Conservation (phyloP, 1,284 basidiomycete species). For the Leccinum fallax region DNA sequence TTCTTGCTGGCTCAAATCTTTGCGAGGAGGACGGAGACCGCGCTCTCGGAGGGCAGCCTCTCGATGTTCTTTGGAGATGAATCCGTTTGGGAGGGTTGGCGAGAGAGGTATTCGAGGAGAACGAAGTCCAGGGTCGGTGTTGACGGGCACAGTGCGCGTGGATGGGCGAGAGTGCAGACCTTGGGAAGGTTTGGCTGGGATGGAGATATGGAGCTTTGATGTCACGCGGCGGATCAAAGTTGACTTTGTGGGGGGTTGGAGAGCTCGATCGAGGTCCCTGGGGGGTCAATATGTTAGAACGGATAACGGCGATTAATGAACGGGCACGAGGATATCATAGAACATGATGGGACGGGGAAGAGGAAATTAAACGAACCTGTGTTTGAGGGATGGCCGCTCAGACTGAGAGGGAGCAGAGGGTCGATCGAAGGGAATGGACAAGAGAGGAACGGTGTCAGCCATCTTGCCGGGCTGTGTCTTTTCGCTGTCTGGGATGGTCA, state of each 20-base stretch:
- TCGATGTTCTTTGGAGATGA: conserved; percentile 33
- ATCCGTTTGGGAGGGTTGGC: conserved; percentile 25
- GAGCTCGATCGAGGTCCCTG: conserved; percentile 1
- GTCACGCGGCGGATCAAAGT: conserved; percentile 34
- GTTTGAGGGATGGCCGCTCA: conserved; percentile 1
- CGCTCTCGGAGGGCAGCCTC: conserved; percentile 57
- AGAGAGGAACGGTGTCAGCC: background rate
- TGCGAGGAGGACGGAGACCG: conserved; percentile 50
- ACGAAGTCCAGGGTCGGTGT: conserved; percentile 6
- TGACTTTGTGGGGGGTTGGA: conserved; percentile 10
- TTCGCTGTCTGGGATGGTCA: background rate
- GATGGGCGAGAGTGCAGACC: conserved; percentile 15
- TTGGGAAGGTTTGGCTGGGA: conserved; percentile 16
- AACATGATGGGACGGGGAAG: background rate
- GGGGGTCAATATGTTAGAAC: conserved; percentile 13
- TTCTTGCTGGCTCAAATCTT: conserved; percentile 52
- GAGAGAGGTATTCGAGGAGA: conserved; percentile 6
- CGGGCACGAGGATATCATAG: background rate
- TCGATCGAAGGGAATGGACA: conserved; percentile 2
- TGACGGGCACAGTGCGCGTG: conserved; percentile 11
- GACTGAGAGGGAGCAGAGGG: background rate
- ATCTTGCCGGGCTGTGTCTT: background rate
- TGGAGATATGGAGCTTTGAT: conserved; percentile 29
- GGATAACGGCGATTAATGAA: background rate
- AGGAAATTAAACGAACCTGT: conserved; percentile 21